Evolutionary conservation across 371 early-diverging fungal genomes (phyloP), one percentile per base, ranked within the genome.

Genomic region (Mucor ambiguus): DNA sequence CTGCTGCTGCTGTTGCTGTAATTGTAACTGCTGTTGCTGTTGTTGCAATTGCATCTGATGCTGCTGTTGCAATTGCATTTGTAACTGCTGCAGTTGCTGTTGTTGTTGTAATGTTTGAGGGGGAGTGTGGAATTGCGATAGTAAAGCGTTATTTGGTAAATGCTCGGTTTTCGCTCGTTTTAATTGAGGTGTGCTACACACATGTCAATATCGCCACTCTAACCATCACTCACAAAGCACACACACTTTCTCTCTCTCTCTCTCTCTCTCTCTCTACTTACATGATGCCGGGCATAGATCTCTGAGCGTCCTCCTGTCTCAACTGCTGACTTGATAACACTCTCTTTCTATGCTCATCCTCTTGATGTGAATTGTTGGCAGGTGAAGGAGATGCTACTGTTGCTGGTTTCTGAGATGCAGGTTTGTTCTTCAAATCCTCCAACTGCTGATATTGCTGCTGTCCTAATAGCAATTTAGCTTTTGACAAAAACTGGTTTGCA

Each of bases 381-480:
- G 69, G 58, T 63, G 32, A 41, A 18, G 41, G n/a, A 35, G 61
- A 55, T 32, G 29, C n/a, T 55, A 18, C 16, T 30, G 30, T 7
- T 30, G 30, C 4, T 33, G 33, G 33, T 52, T 52, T 35, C 18
- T 44, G 66, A 20, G 52, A 29, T 4, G 33, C 9, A 33, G 79
- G 75, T 44, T 71, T 72, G 33, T 72, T 77, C 48, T 81, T 81
- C n/a, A 79, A 58, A 66, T 80, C 72, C 52, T 82, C 79, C 48
- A 82, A 64, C 61, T 75, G 75, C 54, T 77, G 76, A 55, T 75
- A 82, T 62, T 79, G 74, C 28, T 79, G 82, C 24, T 76, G 69
- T 26, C 73, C 82, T 22, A 82, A 63, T 41, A 82, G 48, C 6
- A 44, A 54, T 60, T 74, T 78, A 7, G 82, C 78, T 63, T 77